phyloP scores from a whole-genome alignment of 345 rosid species.

The Eucalyptus shirleyi region DNA sequence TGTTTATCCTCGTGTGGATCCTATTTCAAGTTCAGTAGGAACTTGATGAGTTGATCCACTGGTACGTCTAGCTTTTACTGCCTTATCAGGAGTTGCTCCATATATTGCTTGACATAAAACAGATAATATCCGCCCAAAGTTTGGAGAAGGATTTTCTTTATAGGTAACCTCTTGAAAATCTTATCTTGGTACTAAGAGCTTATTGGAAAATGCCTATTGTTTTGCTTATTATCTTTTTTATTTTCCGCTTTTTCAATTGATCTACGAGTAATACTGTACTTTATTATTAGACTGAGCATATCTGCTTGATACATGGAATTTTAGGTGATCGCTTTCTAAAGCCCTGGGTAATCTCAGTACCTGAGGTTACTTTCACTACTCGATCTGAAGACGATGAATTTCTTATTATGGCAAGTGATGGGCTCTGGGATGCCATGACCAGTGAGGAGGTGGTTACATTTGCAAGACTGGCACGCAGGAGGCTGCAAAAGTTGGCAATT shows the following conservation, averaged over 20 bases:
- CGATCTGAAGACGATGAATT: slow-evolving; percentile 21
- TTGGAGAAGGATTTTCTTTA: neutral
- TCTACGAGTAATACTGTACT: neutral
- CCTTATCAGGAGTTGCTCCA: neutral
- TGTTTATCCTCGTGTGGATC: neutral
- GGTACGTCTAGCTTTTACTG: neutral
- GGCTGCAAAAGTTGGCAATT: neutral
- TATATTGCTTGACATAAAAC: neutral
- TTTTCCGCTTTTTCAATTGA: neutral
- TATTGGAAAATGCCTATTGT: neutral
- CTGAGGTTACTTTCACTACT: slow-evolving; percentile 20
- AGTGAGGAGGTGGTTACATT: slow-evolving; percentile 17
- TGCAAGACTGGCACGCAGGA: slow-evolving; percentile 1
- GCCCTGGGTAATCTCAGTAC: slow-evolving; percentile 21
- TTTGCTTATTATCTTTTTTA: neutral
- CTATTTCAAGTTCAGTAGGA: neutral
- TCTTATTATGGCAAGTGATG: slow-evolving; percentile 32
- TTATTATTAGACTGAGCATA: neutral
- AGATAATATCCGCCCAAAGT: neutral
- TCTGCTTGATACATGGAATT: neutral
- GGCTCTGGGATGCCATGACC: slow-evolving; percentile 33
- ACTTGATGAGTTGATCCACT: neutral
- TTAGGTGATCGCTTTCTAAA: slow-evolving; percentile 26
- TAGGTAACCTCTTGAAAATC: neutral
- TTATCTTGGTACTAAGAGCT: neutral